Percentiles rank a stretch among this genome's conserved stretches.
phyloP scores from a whole-genome alignment of 176 grass and related monocot species.

The Oryza meyeriana region DNA sequence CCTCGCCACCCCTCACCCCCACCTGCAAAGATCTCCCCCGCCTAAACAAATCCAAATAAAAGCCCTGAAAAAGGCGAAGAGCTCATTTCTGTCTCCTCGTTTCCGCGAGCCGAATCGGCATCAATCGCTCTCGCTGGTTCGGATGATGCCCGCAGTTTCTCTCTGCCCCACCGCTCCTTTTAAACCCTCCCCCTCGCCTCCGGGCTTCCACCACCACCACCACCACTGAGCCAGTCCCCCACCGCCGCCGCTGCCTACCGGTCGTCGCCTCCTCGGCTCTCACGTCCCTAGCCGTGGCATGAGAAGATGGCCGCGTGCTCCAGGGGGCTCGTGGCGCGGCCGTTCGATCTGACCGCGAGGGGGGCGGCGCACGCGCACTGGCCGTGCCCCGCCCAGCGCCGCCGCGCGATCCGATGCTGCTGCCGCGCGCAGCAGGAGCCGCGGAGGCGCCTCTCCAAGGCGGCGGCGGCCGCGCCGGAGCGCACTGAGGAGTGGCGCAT shows the following conservation, averaged over 20 bases:
- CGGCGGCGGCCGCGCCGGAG: slow-evolving; percentile 39
- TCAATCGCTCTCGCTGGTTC: slow-evolving; percentile 14
- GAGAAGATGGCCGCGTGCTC: slow-evolving; percentile 68
- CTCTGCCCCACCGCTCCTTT: slow-evolving; percentile 8
- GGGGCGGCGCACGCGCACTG: not conserved
- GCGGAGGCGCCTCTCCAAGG: slow-evolving; percentile 41
- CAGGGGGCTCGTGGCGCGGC: slow-evolving; percentile 48
- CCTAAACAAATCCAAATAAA: slow-evolving; percentile 37
- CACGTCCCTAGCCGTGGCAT: not conserved
- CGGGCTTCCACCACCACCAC: slow-evolving; percentile 29
- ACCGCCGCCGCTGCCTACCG: not conserved
- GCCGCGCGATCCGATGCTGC: slow-evolving; percentile 41
- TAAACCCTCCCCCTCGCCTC: slow-evolving; percentile 42
- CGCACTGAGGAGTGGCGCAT: slow-evolving; percentile 39
- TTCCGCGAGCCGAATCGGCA: not conserved
- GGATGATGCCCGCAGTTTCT: slow-evolving; percentile 19
- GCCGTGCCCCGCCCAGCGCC: slow-evolving; percentile 2
- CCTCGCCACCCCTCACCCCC: slow-evolving; percentile 3
- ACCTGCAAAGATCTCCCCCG: slow-evolving; percentile 34
- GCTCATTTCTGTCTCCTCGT: not conserved
- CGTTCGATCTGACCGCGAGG: slow-evolving; percentile 45
- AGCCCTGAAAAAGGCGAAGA: not conserved
- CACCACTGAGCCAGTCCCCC: not conserved
- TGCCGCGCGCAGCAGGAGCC: slow-evolving; percentile 23
- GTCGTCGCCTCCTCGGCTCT: not conserved